phyloP scores from a whole-genome alignment of 148 eudicot genomes.

The Selenicereus undatus region DNA sequence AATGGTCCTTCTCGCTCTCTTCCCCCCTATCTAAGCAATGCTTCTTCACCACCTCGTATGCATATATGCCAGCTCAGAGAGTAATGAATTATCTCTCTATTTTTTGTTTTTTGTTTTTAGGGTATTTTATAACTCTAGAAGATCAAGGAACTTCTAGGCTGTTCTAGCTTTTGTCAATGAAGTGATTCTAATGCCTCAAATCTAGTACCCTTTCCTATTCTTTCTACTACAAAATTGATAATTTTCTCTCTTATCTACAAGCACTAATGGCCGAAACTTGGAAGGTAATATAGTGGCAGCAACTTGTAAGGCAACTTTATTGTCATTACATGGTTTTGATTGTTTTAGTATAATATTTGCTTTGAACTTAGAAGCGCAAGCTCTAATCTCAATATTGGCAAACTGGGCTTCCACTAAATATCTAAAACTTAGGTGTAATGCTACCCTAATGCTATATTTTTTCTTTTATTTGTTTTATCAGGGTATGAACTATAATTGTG shows the following conservation, averaged over 20 bases:
- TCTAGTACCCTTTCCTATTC: not conserved
- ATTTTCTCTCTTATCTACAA: not conserved
- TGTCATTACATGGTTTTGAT: slow-evolving; percentile 9
- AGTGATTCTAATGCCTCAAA: slow-evolving; percentile 1
- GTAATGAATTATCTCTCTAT: too few relatives aligned
- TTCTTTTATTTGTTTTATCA: too few relatives aligned
- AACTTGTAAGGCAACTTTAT: not conserved
- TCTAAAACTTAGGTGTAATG: slow-evolving; percentile 42
- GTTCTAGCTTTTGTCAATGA: too few relatives aligned
- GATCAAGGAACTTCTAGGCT: not conserved
- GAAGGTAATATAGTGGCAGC: too few relatives aligned
- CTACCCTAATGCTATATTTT: too few relatives aligned
- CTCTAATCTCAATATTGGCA: slow-evolving; percentile 43
- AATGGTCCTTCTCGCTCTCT: too few relatives aligned
- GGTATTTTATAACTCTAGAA: not conserved
- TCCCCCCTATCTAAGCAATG: too few relatives aligned
- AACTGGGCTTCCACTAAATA: slow-evolving; percentile 58
- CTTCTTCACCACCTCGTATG: too few relatives aligned
- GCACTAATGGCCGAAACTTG: slow-evolving; percentile 12
- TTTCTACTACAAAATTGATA: slow-evolving; percentile 8
- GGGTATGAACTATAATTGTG: too few relatives aligned
- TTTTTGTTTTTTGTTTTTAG: too few relatives aligned
- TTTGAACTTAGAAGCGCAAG: slow-evolving; percentile 50
- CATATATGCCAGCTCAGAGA: too few relatives aligned
- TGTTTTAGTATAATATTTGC: slow-evolving; percentile 22